Evolutionary conservation across 352 stramenopile species (phyloP).

Genomic region (Peronospora belbahrii): DNA sequence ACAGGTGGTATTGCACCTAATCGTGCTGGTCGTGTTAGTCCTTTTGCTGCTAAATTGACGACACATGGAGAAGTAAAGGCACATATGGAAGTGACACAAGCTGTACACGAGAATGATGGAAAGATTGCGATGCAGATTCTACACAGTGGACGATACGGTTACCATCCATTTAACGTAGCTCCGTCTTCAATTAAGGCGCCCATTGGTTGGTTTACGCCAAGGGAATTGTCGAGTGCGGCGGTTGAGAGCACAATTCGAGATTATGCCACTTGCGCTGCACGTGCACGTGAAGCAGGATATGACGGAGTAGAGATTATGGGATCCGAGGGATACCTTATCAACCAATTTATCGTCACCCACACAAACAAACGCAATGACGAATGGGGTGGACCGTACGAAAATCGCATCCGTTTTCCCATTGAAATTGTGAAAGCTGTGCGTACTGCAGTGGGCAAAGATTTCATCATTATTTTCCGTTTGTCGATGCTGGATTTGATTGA

Average conservation of each 20-base stretch:
- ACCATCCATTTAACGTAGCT: constrained; percentile 92
- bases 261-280: constrained; percentile 85
- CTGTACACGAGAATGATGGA: constrained; percentile 84
- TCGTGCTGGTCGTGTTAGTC: constrained; percentile 87
- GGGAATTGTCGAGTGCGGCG: constrained; percentile 71
- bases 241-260: constrained; percentile 90
- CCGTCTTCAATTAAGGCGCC: constrained; percentile 90
- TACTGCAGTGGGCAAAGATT: constrained; percentile 86
- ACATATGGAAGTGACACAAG: constrained; percentile 90
- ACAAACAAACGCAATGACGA: constrained; percentile 94
- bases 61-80: constrained; percentile 81
- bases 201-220: constrained; percentile 89
- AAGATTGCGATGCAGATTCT: constrained; percentile 91
- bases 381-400: constrained; percentile 91
- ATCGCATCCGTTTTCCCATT: constrained; percentile 90
- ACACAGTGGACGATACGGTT: constrained; percentile 92
- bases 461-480: constrained; percentile 97
- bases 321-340: constrained; percentile 97
- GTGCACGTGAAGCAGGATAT: constrained; percentile 89
- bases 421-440: constrained; percentile 92
- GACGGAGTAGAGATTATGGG: constrained; percentile 98
- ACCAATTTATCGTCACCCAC: constrained; percentile 93
- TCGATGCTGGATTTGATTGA: constrained; percentile 95
- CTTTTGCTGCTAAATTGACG: constrained; percentile 91
- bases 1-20: constrained; percentile 92